These are phyloP conservation scores for Saccharomyces hybrid DNA, from an alignment of 1,139 yeast genomes.

Conservation along the genomic window DNA sequence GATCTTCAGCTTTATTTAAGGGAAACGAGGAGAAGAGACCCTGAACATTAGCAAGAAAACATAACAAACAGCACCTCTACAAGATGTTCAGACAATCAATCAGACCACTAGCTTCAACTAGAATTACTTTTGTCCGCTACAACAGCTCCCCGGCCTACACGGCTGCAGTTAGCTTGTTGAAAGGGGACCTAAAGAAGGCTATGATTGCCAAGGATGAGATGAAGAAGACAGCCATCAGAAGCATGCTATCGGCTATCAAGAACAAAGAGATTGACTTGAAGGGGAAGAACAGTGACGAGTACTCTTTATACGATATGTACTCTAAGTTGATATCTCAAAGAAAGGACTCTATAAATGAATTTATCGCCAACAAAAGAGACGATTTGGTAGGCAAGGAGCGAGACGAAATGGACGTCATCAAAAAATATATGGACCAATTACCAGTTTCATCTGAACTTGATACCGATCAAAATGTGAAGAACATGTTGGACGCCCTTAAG, in stretches of 20 bases:
- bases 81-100: not conserved
- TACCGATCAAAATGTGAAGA: constrained; percentile 37
- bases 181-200: constrained; percentile 43
- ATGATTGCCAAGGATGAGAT: constrained; percentile 41
- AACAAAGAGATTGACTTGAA: constrained; percentile 50
- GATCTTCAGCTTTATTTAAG: not conserved
- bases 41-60: not conserved
- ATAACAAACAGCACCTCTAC: not conserved
- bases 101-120: not conserved
- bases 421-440: constrained; percentile 37
- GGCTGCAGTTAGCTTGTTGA: constrained; percentile 33
- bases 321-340: constrained; percentile 48
- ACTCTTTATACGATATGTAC: constrained; percentile 41
- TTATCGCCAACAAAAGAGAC: constrained; percentile 41
- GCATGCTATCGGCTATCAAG: constrained; percentile 50
- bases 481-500: constrained; percentile 33
- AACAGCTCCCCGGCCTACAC: constrained; percentile 34
- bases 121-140: constrained; percentile 23
- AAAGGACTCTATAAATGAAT: constrained; percentile 46
- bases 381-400: constrained; percentile 53
- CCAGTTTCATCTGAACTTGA: constrained; percentile 49
- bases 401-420: constrained; percentile 42
- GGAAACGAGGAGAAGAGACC: not conserved
- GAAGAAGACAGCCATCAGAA: constrained; percentile 48
- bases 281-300: constrained; percentile 42